Conservation (phyloP, 2,329 filamentous ascomycete genomes). For the Alternaria sp. region DNA sequence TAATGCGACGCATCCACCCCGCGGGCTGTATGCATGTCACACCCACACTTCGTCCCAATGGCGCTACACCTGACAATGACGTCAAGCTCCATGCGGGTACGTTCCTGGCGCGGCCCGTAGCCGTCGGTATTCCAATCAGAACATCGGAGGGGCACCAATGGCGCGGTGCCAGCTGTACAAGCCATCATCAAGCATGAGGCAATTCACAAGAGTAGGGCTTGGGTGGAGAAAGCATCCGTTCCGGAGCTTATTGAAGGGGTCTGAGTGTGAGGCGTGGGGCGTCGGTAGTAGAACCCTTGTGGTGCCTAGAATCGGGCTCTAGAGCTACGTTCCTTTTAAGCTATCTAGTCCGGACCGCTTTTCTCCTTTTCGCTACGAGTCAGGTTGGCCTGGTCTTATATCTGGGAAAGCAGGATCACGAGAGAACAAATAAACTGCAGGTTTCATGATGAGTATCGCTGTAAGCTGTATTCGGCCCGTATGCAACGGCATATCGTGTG, state of each 20-base stretch:
- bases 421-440: constrained; percentile 12
- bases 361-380: constrained; percentile 29
- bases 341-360: constrained; percentile 10
- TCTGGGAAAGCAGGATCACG: constrained; percentile 14
- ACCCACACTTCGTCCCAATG: constrained; percentile 8
- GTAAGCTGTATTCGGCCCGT: constrained; percentile 27
- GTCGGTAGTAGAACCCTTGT: constrained; percentile 15
- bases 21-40: constrained; percentile 21
- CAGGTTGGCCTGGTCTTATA: constrained; percentile 18
- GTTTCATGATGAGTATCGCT: constrained; percentile 32
- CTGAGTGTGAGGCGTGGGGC: constrained; percentile 29
- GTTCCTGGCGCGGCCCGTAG: constrained; percentile 38
- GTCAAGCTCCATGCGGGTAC: constrained; percentile 33
- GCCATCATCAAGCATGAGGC: constrained; percentile 42
- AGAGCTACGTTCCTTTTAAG: constrained; percentile 6
- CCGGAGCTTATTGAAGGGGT: constrained; percentile 22
- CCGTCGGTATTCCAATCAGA: constrained; percentile 35
- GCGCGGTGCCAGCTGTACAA: constrained; percentile 48
- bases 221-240: constrained; percentile 13
- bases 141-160: constrained; percentile 38
- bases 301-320: constrained; percentile 22
- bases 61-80: constrained; percentile 25
- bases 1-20: constrained; percentile 13
- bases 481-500: background rate
- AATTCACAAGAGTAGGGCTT: constrained; percentile 23